These are phyloP conservation scores for Boletus speciosus DNA, from an alignment of 768 basidiomycete species.

Conservation along the genomic window DNA sequence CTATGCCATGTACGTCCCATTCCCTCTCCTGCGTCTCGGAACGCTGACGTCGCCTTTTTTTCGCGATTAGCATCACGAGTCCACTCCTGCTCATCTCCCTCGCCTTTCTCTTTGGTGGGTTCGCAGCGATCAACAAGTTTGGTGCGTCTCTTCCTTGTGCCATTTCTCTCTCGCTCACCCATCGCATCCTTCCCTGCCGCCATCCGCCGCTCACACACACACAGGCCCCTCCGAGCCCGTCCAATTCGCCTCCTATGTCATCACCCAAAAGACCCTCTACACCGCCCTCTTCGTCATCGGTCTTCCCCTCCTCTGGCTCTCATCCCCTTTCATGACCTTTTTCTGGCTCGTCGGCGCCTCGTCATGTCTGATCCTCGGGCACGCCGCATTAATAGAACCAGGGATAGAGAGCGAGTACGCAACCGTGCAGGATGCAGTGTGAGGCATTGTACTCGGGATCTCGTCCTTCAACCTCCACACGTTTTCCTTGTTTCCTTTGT, in stretches of 20 bases:
- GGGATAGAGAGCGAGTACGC: slow-evolving; percentile 95
- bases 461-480: no score
- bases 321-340: slow-evolving; percentile 75
- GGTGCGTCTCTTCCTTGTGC: slow-evolving; percentile 47
- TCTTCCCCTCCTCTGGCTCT: slow-evolving; percentile 78
- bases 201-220: not conserved
- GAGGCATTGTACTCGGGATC: not conserved
- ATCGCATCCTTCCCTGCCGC: not conserved
- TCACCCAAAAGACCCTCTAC: slow-evolving; percentile 91
- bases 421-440: slow-evolving; percentile 63
- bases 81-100: slow-evolving; percentile 79
- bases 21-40: not conserved
- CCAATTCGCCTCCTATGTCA: slow-evolving; percentile 72
- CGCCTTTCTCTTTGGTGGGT: slow-evolving; percentile 87
- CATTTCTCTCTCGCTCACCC: not conserved
- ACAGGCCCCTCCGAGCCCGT: slow-evolving; percentile 74
- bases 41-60: not conserved
- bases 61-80: slow-evolving; percentile 63
- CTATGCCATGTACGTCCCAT: slow-evolving; percentile 69
- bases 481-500: no score
- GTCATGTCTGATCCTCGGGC: slow-evolving; percentile 75
- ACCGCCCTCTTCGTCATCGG: slow-evolving; percentile 88
- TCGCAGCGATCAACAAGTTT: slow-evolving; percentile 83
- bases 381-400: slow-evolving; percentile 88
- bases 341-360: slow-evolving; percentile 96